These are phyloP conservation scores for Rhododendron mucronatum DNA, from an alignment of 148 eudicot species.

Conservation along the genomic window DNA sequence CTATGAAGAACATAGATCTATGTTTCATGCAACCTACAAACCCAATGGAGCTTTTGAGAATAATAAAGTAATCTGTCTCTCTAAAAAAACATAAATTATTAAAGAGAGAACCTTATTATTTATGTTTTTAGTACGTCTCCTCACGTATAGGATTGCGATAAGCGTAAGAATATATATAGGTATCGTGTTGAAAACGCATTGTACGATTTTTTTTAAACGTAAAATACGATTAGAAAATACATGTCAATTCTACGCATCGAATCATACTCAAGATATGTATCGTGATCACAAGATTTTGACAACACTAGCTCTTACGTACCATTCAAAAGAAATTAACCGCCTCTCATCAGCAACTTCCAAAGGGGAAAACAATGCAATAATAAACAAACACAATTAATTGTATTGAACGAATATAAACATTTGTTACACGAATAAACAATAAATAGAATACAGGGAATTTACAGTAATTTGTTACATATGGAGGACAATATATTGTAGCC, in stretches of 20 bases:
- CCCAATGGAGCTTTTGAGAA: not conserved
- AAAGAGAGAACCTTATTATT: not conserved
- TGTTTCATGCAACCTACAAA: not conserved
- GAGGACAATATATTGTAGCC: not conserved
- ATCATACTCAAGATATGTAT: not conserved
- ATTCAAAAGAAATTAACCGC: not conserved
- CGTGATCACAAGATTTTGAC: not conserved
- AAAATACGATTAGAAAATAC: not conserved
- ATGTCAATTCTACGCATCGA: not conserved
- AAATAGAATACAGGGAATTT: conserved; percentile 1
- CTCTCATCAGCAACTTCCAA: not conserved
- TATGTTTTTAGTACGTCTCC: not conserved
- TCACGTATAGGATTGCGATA: not conserved
- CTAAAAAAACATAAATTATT: no score
- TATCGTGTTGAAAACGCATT: not conserved
- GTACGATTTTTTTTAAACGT: not conserved
- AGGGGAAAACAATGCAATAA: not conserved
- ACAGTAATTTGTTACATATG: not conserved
- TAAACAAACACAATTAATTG: not conserved
- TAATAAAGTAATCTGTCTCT: not conserved
- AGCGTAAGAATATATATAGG: not conserved
- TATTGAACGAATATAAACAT: not conserved
- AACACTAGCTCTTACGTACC: not conserved
- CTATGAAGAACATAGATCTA: not conserved
- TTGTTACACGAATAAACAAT: not conserved